phyloP scores from a whole-genome alignment of 2,329 filamentous ascomycete species.

The Fusarium napiforme region DNA sequence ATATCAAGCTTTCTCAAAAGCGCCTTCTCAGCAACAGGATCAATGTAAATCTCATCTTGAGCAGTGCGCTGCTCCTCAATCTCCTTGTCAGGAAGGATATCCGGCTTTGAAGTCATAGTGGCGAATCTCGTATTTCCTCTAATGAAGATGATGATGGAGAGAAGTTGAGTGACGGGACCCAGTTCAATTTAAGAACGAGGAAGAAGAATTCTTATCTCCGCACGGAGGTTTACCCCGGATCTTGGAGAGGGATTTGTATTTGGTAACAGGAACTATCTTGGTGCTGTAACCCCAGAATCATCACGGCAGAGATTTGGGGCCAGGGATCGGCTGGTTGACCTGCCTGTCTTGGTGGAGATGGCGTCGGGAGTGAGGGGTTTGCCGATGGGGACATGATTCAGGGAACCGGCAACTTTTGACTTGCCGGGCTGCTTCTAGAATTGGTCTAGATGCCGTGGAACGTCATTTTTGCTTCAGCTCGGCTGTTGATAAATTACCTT shows the following conservation, averaged over 20 bases:
- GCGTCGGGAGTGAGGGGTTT: constrained; percentile 32
- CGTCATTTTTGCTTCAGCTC: not conserved
- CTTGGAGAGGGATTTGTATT: constrained; percentile 7
- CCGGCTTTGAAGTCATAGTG: constrained; percentile 33
- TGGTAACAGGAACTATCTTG: constrained; percentile 9
- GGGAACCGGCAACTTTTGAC: constrained; percentile 2
- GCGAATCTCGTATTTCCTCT: not conserved
- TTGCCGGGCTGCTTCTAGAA: constrained; percentile 15
- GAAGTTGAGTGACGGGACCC: not conserved
- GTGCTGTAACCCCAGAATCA: constrained; percentile 25
- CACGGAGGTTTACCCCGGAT: constrained; percentile 29
- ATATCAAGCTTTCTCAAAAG: constrained; percentile 70
- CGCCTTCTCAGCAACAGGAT: constrained; percentile 44
- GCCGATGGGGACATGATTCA: constrained; percentile 26
- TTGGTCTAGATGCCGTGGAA: not conserved
- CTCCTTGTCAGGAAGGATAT: constrained; percentile 28
- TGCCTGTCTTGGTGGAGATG: constrained; percentile 19
- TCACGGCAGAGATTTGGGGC: constrained; percentile 3
- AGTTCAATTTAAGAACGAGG: constrained; percentile 30
- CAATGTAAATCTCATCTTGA: constrained; percentile 44
- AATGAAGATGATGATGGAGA: not conserved
- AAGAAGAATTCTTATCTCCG: constrained; percentile 25
- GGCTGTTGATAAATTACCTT: not conserved
- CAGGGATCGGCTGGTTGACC: constrained; percentile 8
- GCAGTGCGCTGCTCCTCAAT: constrained; percentile 31